Conservation (phyloP, 768 basidiomycete species). For the Hericium erinaceus region DNA sequence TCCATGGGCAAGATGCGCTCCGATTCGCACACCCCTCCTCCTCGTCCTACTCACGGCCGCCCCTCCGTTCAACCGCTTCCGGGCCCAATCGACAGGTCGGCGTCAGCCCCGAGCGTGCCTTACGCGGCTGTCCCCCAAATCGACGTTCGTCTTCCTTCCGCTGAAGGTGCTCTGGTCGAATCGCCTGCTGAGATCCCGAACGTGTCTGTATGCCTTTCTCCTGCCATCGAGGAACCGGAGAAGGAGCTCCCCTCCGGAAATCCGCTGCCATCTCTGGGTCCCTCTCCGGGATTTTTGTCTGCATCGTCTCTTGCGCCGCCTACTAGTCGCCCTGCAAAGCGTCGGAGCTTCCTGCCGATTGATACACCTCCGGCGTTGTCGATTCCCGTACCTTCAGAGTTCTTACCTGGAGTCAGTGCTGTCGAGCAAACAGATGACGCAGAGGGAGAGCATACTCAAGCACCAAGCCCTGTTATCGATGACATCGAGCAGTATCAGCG, state of each 20-base stretch:
- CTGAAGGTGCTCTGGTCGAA: constrained; percentile 30
- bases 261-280: constrained; percentile 1
- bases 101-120: not conserved
- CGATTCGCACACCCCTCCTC: constrained; percentile 41
- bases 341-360: constrained; percentile 85
- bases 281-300: constrained; percentile 10
- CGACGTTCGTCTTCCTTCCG: constrained; percentile 48
- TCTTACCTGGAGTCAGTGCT: constrained; percentile 42
- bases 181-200: not conserved
- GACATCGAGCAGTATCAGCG: constrained; percentile 40
- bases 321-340: constrained; percentile 49
- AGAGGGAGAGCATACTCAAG: constrained; percentile 21
- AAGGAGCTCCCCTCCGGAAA: constrained; percentile 3
- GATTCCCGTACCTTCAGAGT: constrained; percentile 55
- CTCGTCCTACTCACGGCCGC: constrained; percentile 24
- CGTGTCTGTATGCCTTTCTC: constrained; percentile 10
- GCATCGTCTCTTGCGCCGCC: constrained; percentile 26
- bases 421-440: constrained; percentile 23
- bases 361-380: constrained; percentile 54
- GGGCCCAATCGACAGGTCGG: constrained; percentile 7
- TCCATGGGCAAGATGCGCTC: constrained; percentile 86
- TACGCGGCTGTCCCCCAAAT: constrained; percentile 18
- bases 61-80: constrained; percentile 15
- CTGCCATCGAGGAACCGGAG: constrained; percentile 7
- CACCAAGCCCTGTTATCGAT: constrained; percentile 35